These are phyloP conservation scores for Plectosphaerella sp. DNA, from an alignment of 2,329 filamentous ascomycete species.

Conservation along the genomic window DNA sequence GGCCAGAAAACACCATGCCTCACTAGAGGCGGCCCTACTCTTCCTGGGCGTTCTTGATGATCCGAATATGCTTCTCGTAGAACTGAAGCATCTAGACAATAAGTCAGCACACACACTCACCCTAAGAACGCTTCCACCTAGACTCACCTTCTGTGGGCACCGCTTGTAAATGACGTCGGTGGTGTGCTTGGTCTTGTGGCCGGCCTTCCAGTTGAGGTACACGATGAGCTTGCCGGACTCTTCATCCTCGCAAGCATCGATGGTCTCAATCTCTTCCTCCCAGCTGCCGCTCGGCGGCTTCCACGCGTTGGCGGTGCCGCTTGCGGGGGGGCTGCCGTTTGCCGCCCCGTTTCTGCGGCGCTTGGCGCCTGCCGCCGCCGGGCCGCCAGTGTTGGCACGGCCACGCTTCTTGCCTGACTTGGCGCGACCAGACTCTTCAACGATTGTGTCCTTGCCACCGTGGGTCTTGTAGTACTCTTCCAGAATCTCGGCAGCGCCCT, in stretches of 20 bases:
- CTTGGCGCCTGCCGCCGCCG: conserved; percentile 35
- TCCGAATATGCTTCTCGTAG: conserved; percentile 54
- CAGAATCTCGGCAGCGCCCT: conserved; percentile 56
- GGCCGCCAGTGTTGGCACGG: conserved; percentile 34
- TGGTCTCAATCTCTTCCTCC: conserved; percentile 67
- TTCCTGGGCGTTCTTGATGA: conserved; percentile 32
- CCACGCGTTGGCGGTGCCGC: conserved; percentile 43
- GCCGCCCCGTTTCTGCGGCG: conserved; percentile 40
- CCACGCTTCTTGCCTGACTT: conserved; percentile 54
- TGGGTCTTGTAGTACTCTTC: conserved; percentile 58
- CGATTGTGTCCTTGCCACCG: conserved; percentile 58
- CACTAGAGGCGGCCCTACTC: background rate
- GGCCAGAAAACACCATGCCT: too few species aligned
- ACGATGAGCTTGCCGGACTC: conserved; percentile 56
- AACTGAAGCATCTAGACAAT: conserved; percentile 50
- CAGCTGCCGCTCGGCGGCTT: conserved; percentile 68
- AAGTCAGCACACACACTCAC: background rate
- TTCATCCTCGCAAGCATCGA: conserved; percentile 70
- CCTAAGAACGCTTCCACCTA: too few species aligned
- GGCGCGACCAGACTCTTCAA: conserved; percentile 45
- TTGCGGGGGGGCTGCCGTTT: conserved; percentile 42
- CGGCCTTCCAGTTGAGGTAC: conserved; percentile 70
- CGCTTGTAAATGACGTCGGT: conserved; percentile 66
- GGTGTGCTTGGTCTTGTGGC: conserved; percentile 68
- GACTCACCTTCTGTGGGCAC: conserved; percentile 68